Percentiles rank a stretch among this genome's conserved stretches.
Conservation (phyloP, 495 filamentous ascomycete species). For the Penicillium goetzii region DNA sequence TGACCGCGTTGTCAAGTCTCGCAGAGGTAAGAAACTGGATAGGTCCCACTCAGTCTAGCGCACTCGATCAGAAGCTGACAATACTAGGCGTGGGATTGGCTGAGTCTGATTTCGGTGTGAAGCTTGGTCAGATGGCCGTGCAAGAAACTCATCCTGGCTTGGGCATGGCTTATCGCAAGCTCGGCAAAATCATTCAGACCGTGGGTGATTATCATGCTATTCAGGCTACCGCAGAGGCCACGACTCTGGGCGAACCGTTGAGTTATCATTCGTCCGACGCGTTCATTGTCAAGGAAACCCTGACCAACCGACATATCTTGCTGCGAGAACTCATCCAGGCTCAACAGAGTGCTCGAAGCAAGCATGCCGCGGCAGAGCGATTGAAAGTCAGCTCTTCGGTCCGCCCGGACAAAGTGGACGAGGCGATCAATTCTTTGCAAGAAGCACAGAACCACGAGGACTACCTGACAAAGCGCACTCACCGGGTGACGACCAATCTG, state of each 20-base stretch:
- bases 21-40: slow-evolving; percentile 70
- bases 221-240: slow-evolving; percentile 95
- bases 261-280: slow-evolving; percentile 95
- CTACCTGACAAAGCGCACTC: slow-evolving; percentile 79
- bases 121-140: slow-evolving; percentile 78
- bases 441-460: slow-evolving; percentile 80
- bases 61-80: slow-evolving; percentile 17
- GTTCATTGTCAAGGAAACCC: slow-evolving; percentile 97
- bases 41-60: background rate
- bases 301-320: slow-evolving; percentile 98
- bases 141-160: slow-evolving; percentile 91
- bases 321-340: slow-evolving; percentile 91
- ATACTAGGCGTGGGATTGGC: slow-evolving; percentile 80
- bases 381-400: slow-evolving; percentile 83
- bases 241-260: slow-evolving; percentile 90
- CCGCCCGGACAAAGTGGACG: slow-evolving; percentile 91
- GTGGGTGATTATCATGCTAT: slow-evolving; percentile 96
- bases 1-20: slow-evolving; percentile 87
- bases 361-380: slow-evolving; percentile 81
- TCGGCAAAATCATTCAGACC: slow-evolving; percentile 89
- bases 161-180: slow-evolving; percentile 87
- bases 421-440: slow-evolving; percentile 85
- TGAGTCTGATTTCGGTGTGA: slow-evolving; percentile 91
- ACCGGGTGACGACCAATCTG: slow-evolving; percentile 85
- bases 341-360: slow-evolving; percentile 76